These are phyloP conservation scores for Chlamydomonas incerta DNA, from an alignment of 139 green algal genomes.

Conservation along the genomic window DNA sequence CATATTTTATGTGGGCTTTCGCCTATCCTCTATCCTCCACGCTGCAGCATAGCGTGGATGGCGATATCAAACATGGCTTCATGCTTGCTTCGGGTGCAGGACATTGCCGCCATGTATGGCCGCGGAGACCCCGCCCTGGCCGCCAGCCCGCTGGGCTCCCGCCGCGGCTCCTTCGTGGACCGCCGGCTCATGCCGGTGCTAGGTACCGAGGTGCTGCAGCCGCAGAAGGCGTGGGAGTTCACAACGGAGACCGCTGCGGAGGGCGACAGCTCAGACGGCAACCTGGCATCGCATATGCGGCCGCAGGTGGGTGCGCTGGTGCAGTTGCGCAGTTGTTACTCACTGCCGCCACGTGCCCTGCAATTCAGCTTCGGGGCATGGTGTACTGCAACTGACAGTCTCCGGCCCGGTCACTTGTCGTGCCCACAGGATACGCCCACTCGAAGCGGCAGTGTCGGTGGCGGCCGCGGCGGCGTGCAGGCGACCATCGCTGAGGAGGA, in stretches of 20 bases:
- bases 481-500: background rate
- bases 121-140: conserved; percentile 13
- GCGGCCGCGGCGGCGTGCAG: background rate
- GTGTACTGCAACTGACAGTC: too few relatives aligned
- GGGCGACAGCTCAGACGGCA: background rate
- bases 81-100: background rate
- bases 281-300: conserved; percentile 9
- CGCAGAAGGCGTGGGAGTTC: conserved; percentile 33
- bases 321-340: too few relatives aligned
- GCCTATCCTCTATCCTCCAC: too few relatives aligned
- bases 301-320: background rate
- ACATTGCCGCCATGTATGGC: conserved; percentile 34
- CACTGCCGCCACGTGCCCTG: too few relatives aligned
- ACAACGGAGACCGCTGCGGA: background rate
- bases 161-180: conserved; percentile 3
- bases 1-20: too few relatives aligned
- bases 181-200: background rate
- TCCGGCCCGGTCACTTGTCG: too few relatives aligned
- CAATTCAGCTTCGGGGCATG: too few relatives aligned
- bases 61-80: too few relatives aligned
- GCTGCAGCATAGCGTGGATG: too few relatives aligned
- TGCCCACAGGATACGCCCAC: background rate
- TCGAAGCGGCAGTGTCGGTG: background rate
- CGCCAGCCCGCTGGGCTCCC: conserved; percentile 9
- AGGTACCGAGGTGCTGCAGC: conserved; percentile 20